Evolutionary conservation across 2,329 filamentous ascomycete genomes (phyloP), one percentile per base, ranked within the genome.

Genomic region (Penicillium paneum): DNA sequence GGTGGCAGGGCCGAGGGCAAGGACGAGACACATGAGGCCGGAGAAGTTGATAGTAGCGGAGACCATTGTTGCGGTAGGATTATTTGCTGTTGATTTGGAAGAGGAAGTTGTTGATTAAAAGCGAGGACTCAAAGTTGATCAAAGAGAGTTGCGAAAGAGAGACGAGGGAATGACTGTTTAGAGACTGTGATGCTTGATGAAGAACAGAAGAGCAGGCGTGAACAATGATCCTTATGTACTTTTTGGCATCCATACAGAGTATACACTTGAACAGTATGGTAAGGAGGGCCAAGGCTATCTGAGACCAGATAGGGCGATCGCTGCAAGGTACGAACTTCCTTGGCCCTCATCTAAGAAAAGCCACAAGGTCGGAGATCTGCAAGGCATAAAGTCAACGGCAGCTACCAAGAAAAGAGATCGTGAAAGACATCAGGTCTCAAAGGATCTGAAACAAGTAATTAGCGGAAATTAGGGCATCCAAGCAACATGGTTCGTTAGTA

Each of bases 1-100:
- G 2, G 62, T 55, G 19, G 63, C 54, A 32, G 68, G 69, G 39
- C 62, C 63, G 29, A 67, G 57, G 40, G 67, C 59, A 31, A 71
- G 60, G 24, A 68, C 40, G 2, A 72, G 65, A 62, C 65, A 71
- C 53, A 72, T 35, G 39, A 69, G 60, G 49, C 67, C 61, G 8
- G 67, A 66, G 55, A 67, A 39, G 45, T 47, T 64, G 57, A 65
- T 64, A 45, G 59, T 54, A 48, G 60, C 61, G 51, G 63, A 60
- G 54, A 57, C 49, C 66, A 67, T 71, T 52, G 24, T 64, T 52
- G 24, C 43, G 11, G 35, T 36, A 17, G 35, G 31, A 6, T 49
- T n/a, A 12, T 42, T 21, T 31, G n/a, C 0, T 34, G 17, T 31
- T 46, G 28, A n/a, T 51, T 52, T 52, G 17, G 38, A 35, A 49